Conservation (phyloP, 345 rosid genomes). For the Sapria himalayana region DNA sequence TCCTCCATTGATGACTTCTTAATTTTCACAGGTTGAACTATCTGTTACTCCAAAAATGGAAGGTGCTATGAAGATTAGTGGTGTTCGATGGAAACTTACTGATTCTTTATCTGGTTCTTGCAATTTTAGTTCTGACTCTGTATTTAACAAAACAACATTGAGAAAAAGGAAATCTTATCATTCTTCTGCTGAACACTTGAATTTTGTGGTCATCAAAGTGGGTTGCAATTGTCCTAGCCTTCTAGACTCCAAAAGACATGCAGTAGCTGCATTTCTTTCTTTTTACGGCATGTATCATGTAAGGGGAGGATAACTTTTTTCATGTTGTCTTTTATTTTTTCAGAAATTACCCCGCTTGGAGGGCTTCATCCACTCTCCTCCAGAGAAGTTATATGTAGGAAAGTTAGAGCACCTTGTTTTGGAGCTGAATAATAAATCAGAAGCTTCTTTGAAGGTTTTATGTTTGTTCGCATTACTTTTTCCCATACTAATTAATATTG, state of each 20-base stretch:
- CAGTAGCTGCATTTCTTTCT: too few relatives aligned
- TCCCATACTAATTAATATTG: background rate
- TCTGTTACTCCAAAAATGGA: conserved; percentile 63
- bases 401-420: conserved; percentile 50
- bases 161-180: conserved; percentile 33
- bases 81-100: conserved; percentile 81
- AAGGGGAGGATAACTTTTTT: background rate
- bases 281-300: too few relatives aligned
- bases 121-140: conserved; percentile 30
- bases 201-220: conserved; percentile 78
- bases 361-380: conserved; percentile 40
- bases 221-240: conserved; percentile 3
- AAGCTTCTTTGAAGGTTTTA: conserved; percentile 63
- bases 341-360: conserved; percentile 80
- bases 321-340: background rate
- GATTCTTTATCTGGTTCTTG: conserved; percentile 56
- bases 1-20: conserved; percentile 5
- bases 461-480: background rate
- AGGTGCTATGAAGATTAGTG: conserved; percentile 71
- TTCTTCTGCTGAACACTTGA: conserved; percentile 31
- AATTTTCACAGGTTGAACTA: conserved; percentile 54
- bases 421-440: conserved; percentile 55
- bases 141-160: conserved; percentile 25
- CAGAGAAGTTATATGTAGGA: conserved; percentile 55
- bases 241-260: background rate